phyloP scores from a whole-genome alignment of 305 asterid species.

The Fraxinus baroniana region DNA sequence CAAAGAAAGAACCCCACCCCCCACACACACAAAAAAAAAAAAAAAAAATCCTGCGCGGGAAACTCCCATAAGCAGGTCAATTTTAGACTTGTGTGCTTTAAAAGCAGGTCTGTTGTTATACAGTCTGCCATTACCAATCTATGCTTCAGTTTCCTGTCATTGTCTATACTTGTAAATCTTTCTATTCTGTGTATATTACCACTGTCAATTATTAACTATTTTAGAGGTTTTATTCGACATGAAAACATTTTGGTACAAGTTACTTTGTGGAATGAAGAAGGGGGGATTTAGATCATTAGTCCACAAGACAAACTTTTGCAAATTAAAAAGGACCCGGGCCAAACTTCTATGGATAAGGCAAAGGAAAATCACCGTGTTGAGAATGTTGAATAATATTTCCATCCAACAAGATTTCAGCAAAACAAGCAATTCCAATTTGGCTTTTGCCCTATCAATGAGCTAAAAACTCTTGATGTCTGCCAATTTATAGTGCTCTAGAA shows the following conservation, averaged over 20 bases:
- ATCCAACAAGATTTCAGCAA: neutral
- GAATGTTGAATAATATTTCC: neutral
- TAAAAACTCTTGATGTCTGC: neutral
- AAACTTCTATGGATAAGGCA: neutral
- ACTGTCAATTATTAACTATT: neutral
- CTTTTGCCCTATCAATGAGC: neutral
- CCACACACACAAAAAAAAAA: neutral
- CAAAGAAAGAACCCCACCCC: neutral
- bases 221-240: neutral
- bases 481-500: neutral
- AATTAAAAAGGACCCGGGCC: neutral
- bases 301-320: neutral
- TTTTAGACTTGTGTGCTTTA: neutral
- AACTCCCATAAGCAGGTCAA: neutral
- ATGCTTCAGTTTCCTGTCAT: neutral
- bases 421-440: neutral
- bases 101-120: neutral
- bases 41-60: no score
- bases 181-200: neutral
- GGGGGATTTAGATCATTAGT: neutral
- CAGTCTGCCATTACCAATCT: neutral
- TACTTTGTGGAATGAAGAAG: neutral
- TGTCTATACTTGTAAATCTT: neutral
- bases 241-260: neutral
- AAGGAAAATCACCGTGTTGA: neutral